phyloP scores from a whole-genome alignment of 257 asterid genomes.

The Lantana camara region DNA sequence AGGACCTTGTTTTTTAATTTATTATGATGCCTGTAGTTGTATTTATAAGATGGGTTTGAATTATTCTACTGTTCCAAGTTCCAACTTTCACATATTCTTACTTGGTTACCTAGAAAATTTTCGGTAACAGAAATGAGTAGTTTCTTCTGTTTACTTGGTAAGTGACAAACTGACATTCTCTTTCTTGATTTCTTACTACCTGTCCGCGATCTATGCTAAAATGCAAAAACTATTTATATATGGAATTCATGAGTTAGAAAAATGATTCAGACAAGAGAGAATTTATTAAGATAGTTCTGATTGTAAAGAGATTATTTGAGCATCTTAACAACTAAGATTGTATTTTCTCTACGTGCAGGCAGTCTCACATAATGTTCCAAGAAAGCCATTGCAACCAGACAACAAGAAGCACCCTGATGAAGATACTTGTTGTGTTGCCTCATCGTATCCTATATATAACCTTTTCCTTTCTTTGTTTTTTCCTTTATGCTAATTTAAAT shows the following conservation, averaged over 20 bases:
- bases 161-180: constrained; percentile 6
- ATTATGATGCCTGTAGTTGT: not conserved
- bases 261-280: constrained; percentile 8
- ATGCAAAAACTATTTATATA: not conserved
- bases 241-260: constrained; percentile 12
- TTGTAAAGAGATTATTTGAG: not conserved
- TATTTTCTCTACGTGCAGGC: constrained; percentile 39
- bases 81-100: too few relatives aligned
- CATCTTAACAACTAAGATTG: constrained; percentile 10
- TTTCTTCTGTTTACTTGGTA: not conserved
- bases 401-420: constrained; percentile 71
- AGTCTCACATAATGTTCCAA: constrained; percentile 36
- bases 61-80: not conserved
- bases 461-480: not conserved
- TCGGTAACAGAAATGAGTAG: not conserved
- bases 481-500: not conserved
- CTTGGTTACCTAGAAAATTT: not conserved
- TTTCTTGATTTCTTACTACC: constrained; percentile 11
- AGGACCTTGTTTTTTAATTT: not conserved
- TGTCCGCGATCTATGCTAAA: not conserved
- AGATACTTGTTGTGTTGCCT: constrained; percentile 53
- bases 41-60: not conserved
- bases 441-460: constrained; percentile 56
- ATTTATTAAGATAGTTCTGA: not conserved
- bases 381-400: constrained; percentile 66